phyloP scores from a whole-genome alignment of 2,329 filamentous ascomycete genomes.

The Lecanicillium sp. region DNA sequence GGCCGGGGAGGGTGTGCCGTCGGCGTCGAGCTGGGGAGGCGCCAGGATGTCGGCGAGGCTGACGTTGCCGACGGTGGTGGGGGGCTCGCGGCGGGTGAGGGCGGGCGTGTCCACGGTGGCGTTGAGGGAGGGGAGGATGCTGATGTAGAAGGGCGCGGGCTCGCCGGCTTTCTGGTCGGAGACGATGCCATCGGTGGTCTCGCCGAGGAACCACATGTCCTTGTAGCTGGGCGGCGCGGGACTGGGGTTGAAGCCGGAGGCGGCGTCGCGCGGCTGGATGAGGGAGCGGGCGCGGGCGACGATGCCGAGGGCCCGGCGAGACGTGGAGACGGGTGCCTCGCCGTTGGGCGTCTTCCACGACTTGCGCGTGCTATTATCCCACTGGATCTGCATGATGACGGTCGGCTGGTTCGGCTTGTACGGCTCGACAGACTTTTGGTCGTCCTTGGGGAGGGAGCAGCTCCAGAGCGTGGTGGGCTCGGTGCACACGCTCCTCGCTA shows the following conservation, averaged over 20 bases:
- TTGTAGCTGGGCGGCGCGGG: constrained; percentile 54
- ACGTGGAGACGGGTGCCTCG: constrained; percentile 24
- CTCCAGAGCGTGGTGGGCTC: constrained; percentile 74
- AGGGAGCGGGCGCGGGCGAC: constrained; percentile 21
- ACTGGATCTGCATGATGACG: constrained; percentile 73
- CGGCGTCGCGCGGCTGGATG: constrained; percentile 18
- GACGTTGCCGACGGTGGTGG: constrained; percentile 18
- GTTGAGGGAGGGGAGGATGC: constrained; percentile 50
- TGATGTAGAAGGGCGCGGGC: constrained; percentile 83
- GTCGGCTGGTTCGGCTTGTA: constrained; percentile 66
- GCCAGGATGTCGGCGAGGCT: constrained; percentile 48
- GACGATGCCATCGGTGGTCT: constrained; percentile 71
- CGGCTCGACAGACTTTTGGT: constrained; percentile 57
- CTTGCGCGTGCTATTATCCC: constrained; percentile 53
- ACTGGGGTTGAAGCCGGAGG: constrained; percentile 37
- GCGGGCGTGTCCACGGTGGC: constrained; percentile 24
- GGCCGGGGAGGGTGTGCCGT: constrained; percentile 69
- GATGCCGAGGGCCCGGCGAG: constrained; percentile 22
- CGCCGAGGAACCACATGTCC: constrained; percentile 77
- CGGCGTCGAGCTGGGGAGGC: constrained; percentile 51
- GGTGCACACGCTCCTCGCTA: constrained; percentile 63
- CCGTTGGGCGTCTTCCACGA: constrained; percentile 44
- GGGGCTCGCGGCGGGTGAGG: constrained; percentile 21
- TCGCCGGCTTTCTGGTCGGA: constrained; percentile 70
- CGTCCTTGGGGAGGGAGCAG: constrained; percentile 74